phyloP scores from a whole-genome alignment of 768 basidiomycete species.

The Serendipita sp. region DNA sequence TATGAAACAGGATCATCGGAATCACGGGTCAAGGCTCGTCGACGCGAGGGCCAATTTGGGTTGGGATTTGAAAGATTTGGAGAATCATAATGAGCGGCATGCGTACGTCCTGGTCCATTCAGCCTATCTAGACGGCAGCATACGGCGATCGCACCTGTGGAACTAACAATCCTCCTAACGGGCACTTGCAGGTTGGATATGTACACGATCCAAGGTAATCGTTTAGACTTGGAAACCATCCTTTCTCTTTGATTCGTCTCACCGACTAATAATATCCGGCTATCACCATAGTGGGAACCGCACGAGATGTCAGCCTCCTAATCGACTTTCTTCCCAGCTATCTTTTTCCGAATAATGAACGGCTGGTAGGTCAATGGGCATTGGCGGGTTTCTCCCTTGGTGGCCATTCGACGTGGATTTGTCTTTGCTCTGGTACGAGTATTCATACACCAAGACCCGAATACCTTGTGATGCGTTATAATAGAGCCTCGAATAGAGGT shows the following conservation, averaged over 20 bases:
- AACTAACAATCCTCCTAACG: background rate
- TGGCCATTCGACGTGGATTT: constrained; percentile 70
- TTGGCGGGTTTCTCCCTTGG: constrained; percentile 67
- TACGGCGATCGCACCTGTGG: background rate
- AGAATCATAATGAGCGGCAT: constrained; percentile 26
- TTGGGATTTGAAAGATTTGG: constrained; percentile 20
- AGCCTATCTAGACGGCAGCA: too few species aligned
- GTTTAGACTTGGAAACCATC: constrained; percentile 8
- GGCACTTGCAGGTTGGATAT: constrained; percentile 25
- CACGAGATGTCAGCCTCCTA: constrained; percentile 59
- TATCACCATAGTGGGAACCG: constrained; percentile 36
- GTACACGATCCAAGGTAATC: constrained; percentile 29
- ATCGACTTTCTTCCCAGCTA: constrained; percentile 65
- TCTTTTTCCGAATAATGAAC: constrained; percentile 52
- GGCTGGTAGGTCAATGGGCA: constrained; percentile 48
- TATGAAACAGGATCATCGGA: constrained; percentile 30
- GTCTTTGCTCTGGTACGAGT: constrained; percentile 33
- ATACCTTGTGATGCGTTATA: background rate
- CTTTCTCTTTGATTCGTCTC: too few species aligned
- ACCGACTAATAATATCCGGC: too few species aligned
- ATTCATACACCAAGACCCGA: constrained; percentile 5
- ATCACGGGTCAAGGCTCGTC: constrained; percentile 31
- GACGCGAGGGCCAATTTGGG: constrained; percentile 23
- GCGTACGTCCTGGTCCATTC: constrained; percentile 20
- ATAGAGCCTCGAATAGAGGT: constrained; percentile 28